phyloP scores from a whole-genome alignment of 2,329 filamentous ascomycete species.

The Beauveria brongniartii region DNA sequence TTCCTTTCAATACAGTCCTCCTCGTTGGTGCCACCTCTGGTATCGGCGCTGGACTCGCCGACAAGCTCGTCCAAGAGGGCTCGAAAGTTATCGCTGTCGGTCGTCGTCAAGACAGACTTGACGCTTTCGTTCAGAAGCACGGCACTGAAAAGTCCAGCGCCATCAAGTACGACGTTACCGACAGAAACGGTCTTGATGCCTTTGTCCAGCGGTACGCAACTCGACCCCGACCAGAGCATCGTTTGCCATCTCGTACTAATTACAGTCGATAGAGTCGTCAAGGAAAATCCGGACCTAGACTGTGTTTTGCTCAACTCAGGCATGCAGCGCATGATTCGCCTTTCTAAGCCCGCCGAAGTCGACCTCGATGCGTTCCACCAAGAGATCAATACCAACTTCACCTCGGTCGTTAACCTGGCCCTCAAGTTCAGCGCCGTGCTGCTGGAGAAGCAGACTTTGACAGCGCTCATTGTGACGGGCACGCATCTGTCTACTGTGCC shows the following conservation, averaged over 20 bases:
- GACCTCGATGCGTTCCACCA: slow-evolving; percentile 20
- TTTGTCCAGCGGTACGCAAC: slow-evolving; percentile 13
- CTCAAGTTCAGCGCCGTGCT: slow-evolving; percentile 16
- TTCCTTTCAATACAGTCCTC: slow-evolving; percentile 47
- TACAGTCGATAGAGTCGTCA: slow-evolving; percentile 3
- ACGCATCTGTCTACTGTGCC: slow-evolving; percentile 14
- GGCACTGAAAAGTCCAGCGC: slow-evolving; percentile 31
- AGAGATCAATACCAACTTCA: slow-evolving; percentile 16
- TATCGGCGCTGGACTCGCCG: slow-evolving; percentile 19
- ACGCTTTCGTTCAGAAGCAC: slow-evolving; percentile 36
- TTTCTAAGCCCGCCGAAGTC: slow-evolving; percentile 14
- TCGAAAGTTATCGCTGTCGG: slow-evolving; percentile 38
- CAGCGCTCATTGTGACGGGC: slow-evolving; percentile 15
- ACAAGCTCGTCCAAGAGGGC: slow-evolving; percentile 32
- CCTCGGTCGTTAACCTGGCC: slow-evolving; percentile 16
- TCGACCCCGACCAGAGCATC: neutral
- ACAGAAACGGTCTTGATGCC: slow-evolving; percentile 27
- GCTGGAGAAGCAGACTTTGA: slow-evolving; percentile 10
- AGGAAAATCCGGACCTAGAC: slow-evolving; percentile 41
- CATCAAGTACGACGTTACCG: slow-evolving; percentile 34
- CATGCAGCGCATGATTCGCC: slow-evolving; percentile 34
- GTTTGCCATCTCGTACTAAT: too few relatives aligned
- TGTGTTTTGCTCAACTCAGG: slow-evolving; percentile 50
- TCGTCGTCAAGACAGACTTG: slow-evolving; percentile 39
- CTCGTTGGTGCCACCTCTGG: slow-evolving; percentile 29